Conservation (phyloP, 2,329 filamentous ascomycete genomes). For the Byssothecium circinans region DNA sequence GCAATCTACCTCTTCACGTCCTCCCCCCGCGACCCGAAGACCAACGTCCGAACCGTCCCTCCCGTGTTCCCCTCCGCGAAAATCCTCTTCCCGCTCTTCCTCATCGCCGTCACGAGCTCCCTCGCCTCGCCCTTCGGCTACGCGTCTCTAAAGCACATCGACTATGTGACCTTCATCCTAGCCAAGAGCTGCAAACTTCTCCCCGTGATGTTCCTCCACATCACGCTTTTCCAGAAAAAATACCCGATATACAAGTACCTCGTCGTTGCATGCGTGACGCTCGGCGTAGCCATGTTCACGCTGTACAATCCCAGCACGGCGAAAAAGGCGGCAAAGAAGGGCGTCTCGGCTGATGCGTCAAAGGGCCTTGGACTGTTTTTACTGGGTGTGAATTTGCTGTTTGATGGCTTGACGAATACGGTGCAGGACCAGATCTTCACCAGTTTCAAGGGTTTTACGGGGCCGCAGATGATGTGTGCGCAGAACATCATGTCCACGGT, state of each 20-base stretch:
- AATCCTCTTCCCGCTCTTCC: slow-evolving; percentile 76
- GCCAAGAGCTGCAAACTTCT: slow-evolving; percentile 98
- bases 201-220: slow-evolving; percentile 96
- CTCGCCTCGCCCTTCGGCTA: slow-evolving; percentile 96
- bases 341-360: slow-evolving; percentile 63
- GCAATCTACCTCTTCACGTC: slow-evolving; percentile 73
- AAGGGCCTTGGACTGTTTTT: slow-evolving; percentile 79
- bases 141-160: slow-evolving; percentile 86
- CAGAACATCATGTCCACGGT: slow-evolving; percentile 86
- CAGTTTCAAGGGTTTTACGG: slow-evolving; percentile 74
- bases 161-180: slow-evolving; percentile 97
- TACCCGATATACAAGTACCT: slow-evolving; percentile 97
- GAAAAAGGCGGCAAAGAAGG: slow-evolving; percentile 43
- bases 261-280: slow-evolving; percentile 86
- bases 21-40: slow-evolving; percentile 55
- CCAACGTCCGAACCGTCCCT: slow-evolving; percentile 35
- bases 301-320: slow-evolving; percentile 66
- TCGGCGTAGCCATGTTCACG: slow-evolving; percentile 92
- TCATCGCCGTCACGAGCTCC: slow-evolving; percentile 84
- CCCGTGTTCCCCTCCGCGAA: slow-evolving; percentile 74
- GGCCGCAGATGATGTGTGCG: slow-evolving; percentile 99
- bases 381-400: slow-evolving; percentile 84
- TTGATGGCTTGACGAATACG: slow-evolving; percentile 94
- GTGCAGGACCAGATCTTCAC: slow-evolving; percentile 94
- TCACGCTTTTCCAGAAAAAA: slow-evolving; percentile 83